Evolutionary conservation across 495 filamentous ascomycete genomes (phyloP), one percentile per base, ranked within the genome.

Genomic region (Aspergillus panamensis): DNA sequence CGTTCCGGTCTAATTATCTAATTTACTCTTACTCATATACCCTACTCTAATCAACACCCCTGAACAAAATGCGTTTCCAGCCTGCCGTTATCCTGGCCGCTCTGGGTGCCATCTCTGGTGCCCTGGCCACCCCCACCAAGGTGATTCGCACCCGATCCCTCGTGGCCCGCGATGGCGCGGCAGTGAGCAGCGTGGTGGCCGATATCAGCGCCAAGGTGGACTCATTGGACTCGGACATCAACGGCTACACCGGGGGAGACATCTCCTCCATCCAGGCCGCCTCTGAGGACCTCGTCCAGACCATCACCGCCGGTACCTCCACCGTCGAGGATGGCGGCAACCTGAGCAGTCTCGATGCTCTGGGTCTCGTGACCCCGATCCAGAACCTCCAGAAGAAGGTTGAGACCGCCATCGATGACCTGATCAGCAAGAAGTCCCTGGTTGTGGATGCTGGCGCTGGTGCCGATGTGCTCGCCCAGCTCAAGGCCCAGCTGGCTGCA

Each of bases 391-490:
- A 58, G 10, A 49, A 63, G 21, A 56, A 63, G 4, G 69, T 73
- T 17, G 32, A 73, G 56, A 44, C 52, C 25, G 58, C 71, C 16
- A 55, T 77, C 49, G 47, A 59, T 3, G 67, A 72, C 52, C 53
- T 77, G 42, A 62, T 65, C 50, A 48, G 51, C 48, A 75, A 76
- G 69, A 76, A 75, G 63, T 20, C 42, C 16, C 40, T 64, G 25
- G 68, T 77, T 51, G 69, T 69, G 48, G 55, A 67, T n/a, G 69
- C 72, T 32, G 62, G 62, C 33, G 51, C 67, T 12, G 76, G 71
- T 50, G 53, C 53, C 3, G 40, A 43, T 7, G 58, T 76, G 47
- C 61, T 71, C 30, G 45, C 43, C 13, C 53, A 62, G 17, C 64
- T 77, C 32, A 44, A 59, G n/a, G 50, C 63, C 14, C 66, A 73